These are phyloP conservation scores for Phytopythium mirpurense DNA, from an alignment of 352 stramenopile genomes.

Conservation along the genomic window DNA sequence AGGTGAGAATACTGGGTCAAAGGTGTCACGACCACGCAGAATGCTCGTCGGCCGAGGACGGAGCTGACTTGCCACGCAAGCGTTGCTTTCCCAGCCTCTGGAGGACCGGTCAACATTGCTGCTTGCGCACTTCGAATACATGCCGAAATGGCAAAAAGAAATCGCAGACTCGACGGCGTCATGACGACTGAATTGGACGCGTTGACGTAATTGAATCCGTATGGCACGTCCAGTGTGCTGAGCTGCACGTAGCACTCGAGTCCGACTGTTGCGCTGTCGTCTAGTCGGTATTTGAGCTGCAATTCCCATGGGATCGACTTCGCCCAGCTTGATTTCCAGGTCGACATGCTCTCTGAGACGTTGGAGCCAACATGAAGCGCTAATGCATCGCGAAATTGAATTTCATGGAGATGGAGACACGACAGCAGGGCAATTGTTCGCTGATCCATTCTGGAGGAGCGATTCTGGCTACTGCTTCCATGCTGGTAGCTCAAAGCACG, in stretches of 20 bases:
- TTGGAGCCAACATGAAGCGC: conserved; percentile 17
- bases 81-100: conserved; percentile 27
- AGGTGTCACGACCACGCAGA: conserved; percentile 16
- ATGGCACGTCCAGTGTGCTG: conserved; percentile 38
- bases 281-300: conserved; percentile 58
- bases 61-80: conserved; percentile 35
- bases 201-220: conserved; percentile 64
- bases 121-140: conserved; percentile 34
- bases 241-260: conserved; percentile 63
- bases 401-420: conserved; percentile 37
- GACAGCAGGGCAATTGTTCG: conserved; percentile 17
- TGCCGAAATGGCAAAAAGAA: conserved; percentile 43
- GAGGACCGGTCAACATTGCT: conserved; percentile 17
- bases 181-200: conserved; percentile 23
- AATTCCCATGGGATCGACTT: conserved; percentile 33
- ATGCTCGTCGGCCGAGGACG: conserved; percentile 38
- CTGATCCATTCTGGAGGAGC: neutral
- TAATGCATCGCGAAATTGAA: conserved; percentile 50
- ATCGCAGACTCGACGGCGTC: conserved; percentile 39
- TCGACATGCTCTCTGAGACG: neutral
- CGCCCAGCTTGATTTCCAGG: neutral
- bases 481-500: neutral
- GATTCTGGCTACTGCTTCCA: neutral
- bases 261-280: conserved; percentile 50
- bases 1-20: conserved; percentile 19